Evolutionary conservation across 306 rosid genomes (phyloP).

Genomic region (Clitoria ternatea): DNA sequence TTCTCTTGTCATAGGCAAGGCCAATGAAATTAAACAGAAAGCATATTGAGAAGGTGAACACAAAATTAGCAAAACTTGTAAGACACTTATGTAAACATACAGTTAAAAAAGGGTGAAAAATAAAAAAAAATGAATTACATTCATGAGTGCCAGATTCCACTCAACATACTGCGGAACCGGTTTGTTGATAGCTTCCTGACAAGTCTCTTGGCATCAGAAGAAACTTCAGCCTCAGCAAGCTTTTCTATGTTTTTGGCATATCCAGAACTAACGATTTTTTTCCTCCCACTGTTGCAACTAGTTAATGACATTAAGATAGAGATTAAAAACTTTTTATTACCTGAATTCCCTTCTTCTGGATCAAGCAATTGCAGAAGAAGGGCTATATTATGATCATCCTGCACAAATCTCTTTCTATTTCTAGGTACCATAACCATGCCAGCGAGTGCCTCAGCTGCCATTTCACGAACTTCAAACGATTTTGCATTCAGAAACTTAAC

Average conservation of each 20-base stretch:
- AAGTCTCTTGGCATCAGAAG: conserved; percentile 81
- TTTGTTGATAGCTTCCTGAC: conserved; percentile 67
- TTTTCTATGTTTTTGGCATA: conserved; percentile 74
- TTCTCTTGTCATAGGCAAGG: conserved; percentile 17
- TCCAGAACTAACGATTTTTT: conserved; percentile 72
- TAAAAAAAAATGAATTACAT: conserved; percentile 36
- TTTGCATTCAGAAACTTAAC: conserved; percentile 69
- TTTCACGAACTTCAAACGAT: conserved; percentile 76
- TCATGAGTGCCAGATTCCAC: conserved; percentile 87
- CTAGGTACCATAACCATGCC: conserved; percentile 60
- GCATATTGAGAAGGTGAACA: conserved; percentile 12
- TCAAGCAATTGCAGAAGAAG: conserved; percentile 64
- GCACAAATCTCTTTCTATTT: conserved; percentile 72
- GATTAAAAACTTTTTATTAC: conserved; percentile 58
- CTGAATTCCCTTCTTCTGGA: conserved; percentile 60
- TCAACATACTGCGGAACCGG: conserved; percentile 69
- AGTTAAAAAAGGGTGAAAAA: conserved; percentile 28
- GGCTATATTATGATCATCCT: conserved; percentile 72
- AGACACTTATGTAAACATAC: conserved; percentile 55
- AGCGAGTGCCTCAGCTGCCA: conserved; percentile 78
- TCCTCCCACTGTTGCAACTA: conserved; percentile 69
- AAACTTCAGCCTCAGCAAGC: conserved; percentile 73
- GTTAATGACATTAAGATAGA: conserved; percentile 75
- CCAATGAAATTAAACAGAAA: conserved; percentile 23
- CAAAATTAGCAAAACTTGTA: conserved; percentile 39